A percentile compares a stretch with the other conserved stretches of the same genome.
Conservation (phyloP, 768 basidiomycete genomes). For the Lactarius trivialis region DNA sequence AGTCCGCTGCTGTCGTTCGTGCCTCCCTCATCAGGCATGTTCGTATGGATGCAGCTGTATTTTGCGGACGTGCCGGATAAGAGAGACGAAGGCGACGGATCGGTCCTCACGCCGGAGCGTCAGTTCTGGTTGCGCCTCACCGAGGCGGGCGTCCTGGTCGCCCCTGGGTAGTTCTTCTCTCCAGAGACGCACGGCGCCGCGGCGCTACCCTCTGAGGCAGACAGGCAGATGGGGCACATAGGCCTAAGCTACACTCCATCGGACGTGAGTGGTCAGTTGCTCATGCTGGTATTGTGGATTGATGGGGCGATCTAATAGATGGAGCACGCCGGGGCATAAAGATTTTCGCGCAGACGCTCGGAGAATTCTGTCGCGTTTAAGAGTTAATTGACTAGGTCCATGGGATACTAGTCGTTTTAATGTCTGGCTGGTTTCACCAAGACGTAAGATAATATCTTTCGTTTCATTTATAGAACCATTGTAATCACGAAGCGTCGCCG, state of each 20-base stretch:
- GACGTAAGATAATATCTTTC: too few species aligned
- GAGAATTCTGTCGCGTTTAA: constrained; percentile 11
- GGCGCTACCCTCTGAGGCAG: not conserved
- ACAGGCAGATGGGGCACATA: constrained; percentile 41
- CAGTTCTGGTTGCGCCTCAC: constrained; percentile 57
- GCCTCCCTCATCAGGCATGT: constrained; percentile 78
- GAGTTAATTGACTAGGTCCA: too few species aligned
- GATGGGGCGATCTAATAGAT: constrained; percentile 22
- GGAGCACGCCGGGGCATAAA: constrained; percentile 9
- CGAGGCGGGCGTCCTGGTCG: constrained; percentile 55
- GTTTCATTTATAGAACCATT: too few species aligned
- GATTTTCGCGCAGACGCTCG: constrained; percentile 15
- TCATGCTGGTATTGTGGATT: not conserved
- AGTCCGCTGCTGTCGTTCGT: too few species aligned
- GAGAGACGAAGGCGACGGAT: constrained; percentile 25
- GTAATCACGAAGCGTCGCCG: too few species aligned
- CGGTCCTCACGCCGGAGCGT: constrained; percentile 43
- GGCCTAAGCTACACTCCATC: constrained; percentile 51
- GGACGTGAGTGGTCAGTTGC: constrained; percentile 35
- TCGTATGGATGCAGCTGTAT: constrained; percentile 64
- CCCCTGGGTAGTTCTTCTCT: constrained; percentile 52
- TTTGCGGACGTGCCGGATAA: constrained; percentile 49
- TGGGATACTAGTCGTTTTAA: too few species aligned
- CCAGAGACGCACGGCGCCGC: constrained; percentile 27
- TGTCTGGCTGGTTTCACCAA: too few species aligned